phyloP scores from a whole-genome alignment of 495 filamentous ascomycete genomes.

The Cladorrhinum samala region DNA sequence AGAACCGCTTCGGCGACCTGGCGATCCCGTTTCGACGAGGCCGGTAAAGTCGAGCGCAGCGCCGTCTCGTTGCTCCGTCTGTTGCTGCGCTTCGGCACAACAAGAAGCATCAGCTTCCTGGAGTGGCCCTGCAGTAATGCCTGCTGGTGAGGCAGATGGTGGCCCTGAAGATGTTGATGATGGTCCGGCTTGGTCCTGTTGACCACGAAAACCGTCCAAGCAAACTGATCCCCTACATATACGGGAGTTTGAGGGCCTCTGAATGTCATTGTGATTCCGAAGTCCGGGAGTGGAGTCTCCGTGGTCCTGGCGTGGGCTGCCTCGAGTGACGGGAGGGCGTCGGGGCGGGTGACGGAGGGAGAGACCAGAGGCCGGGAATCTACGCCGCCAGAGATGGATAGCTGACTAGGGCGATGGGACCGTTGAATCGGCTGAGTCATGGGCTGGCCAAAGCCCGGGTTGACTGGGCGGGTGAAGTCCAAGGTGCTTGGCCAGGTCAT shows the following conservation, averaged over 20 bases:
- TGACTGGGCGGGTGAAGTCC: constrained; percentile 70
- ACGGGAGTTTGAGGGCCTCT: constrained; percentile 50
- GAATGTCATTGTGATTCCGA: constrained; percentile 69
- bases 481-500: constrained; percentile 80
- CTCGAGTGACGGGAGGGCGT: constrained; percentile 49
- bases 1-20: constrained; percentile 68
- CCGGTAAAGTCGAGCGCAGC: not conserved
- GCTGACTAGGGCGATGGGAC: constrained; percentile 56
- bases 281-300: constrained; percentile 47
- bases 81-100: constrained; percentile 69
- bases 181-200: constrained; percentile 53
- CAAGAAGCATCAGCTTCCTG: constrained; percentile 74
- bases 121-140: constrained; percentile 33
- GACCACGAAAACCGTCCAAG: constrained; percentile 84
- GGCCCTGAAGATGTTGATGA: not conserved
- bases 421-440: constrained; percentile 55
- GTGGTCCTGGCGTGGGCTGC: constrained; percentile 36
- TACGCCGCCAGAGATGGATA: constrained; percentile 44
- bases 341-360: constrained; percentile 43
- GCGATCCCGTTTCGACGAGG: constrained; percentile 17
- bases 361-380: constrained; percentile 39
- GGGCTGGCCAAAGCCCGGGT: constrained; percentile 48
- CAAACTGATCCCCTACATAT: constrained; percentile 67
- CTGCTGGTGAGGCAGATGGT: not conserved
- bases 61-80: constrained; percentile 27